phyloP scores from a whole-genome alignment of 768 basidiomycete species.

The Symmetrospora coprosmae region DNA sequence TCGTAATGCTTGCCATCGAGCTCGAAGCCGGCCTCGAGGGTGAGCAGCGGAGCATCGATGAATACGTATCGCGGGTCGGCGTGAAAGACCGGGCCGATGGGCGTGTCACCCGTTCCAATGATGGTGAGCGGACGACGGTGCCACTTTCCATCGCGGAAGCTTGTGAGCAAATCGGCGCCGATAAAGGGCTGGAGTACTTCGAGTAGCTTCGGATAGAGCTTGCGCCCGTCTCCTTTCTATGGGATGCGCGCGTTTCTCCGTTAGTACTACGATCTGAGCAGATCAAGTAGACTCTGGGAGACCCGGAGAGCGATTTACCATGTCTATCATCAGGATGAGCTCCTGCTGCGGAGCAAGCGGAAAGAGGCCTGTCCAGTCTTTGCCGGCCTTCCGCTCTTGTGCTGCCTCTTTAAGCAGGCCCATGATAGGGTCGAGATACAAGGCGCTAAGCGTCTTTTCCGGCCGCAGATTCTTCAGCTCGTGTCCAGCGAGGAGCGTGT shows the following conservation, averaged over 20 bases:
- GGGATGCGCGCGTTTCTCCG: too few species aligned
- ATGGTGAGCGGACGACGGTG: neutral
- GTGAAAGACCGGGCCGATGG: neutral
- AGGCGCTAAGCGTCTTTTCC: neutral
- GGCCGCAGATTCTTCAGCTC: neutral
- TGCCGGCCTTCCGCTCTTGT: neutral
- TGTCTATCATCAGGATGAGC: slow-evolving; percentile 12
- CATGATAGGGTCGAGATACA: slow-evolving; percentile 1
- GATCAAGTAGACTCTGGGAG: too few species aligned
- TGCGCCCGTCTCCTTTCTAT: neutral
- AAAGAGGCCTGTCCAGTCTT: slow-evolving; percentile 9
- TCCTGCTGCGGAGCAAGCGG: slow-evolving; percentile 2
- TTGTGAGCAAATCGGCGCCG: neutral
- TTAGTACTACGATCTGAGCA: too few species aligned
- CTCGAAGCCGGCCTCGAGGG: neutral
- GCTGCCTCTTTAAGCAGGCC: neutral
- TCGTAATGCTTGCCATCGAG: neutral
- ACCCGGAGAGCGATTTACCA: neutral
- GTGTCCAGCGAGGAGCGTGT: neutral
- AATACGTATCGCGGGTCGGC: slow-evolving; percentile 4
- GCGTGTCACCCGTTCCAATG: slow-evolving; percentile 7
- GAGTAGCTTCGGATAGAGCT: neutral
- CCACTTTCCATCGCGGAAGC: neutral
- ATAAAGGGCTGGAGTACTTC: slow-evolving; percentile 9
- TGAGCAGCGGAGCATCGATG: slow-evolving; percentile 2